Conservation (phyloP, 768 basidiomycete species). For the Steccherinum ochraceum region DNA sequence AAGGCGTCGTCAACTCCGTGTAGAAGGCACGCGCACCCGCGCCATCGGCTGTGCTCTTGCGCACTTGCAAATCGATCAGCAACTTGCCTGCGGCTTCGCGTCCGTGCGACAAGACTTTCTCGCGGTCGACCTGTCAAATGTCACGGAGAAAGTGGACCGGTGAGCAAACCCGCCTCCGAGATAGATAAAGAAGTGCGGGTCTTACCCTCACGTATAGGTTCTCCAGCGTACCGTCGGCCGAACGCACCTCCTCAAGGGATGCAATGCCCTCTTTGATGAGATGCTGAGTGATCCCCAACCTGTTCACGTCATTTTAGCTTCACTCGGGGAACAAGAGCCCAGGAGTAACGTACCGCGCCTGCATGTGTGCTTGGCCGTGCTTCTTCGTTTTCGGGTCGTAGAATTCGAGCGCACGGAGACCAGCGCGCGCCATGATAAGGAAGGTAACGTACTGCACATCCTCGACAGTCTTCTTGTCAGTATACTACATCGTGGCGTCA, state of each 20-base stretch:
- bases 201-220: conserved; percentile 66
- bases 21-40: conserved; percentile 75
- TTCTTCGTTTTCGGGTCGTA: conserved; percentile 78
- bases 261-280: conserved; percentile 68
- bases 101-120: conserved; percentile 58
- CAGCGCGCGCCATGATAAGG: conserved; percentile 82
- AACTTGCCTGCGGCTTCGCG: conserved; percentile 65
- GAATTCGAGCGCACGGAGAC: conserved; percentile 71
- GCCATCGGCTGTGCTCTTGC: conserved; percentile 82
- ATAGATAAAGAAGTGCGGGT: conserved; percentile 2
- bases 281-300: conserved; percentile 79
- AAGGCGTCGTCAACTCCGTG: conserved; percentile 69
- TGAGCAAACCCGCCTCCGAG: not conserved
- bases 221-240: conserved; percentile 48
- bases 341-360: conserved; percentile 62
- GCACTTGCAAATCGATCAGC: conserved; percentile 74
- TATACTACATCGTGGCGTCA: conserved; percentile 41
- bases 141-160: not conserved
- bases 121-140: conserved; percentile 70
- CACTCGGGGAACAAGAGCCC: not conserved
- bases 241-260: conserved; percentile 60
- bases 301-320: conserved; percentile 20
- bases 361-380: conserved; percentile 89
- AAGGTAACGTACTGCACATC: conserved; percentile 80
- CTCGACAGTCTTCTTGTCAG: conserved; percentile 58